Evolutionary conservation across 1,284 basidiomycete genomes (phyloP), one percentile per base, ranked within the genome.

Genomic region (Cutaneotrichosporon curvatum): DNA sequence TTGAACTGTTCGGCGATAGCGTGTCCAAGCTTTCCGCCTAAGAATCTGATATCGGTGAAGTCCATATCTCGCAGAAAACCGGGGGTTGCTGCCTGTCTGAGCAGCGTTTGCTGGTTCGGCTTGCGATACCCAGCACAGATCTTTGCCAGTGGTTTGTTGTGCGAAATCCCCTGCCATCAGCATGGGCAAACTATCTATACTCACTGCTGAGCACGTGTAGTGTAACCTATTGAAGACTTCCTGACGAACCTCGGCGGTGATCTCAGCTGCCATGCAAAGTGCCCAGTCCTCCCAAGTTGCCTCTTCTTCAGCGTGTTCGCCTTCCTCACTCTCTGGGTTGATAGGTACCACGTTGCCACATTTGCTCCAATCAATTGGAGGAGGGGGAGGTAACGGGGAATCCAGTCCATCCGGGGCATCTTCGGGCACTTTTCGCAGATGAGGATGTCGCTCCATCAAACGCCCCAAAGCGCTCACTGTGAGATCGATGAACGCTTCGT

Each of bases 61-160:
- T 80, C 76, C 71, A 94, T 77, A 8, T 87, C 84, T 21, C 74
- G 76, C 33, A 95, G 75, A 65, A 92, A 96, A 35, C 78, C 78
- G 1, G 87, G 82, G 38, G 90, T 88, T 0, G 86, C 87, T n/a
- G 76, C 71, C 56, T 84, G 83, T 23, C 90, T 79, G 44, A 95
- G 73, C 25, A 95, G 81, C 43, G 82, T 92, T 84, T 89, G 71
- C 35, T 78, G 82, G 55, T 88, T 85, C 0, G 85, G 87, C 63
- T 95, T 95, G 84, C 74, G 87, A 89, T 0, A 87, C 91, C 4
- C 88, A 88, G 43, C 82, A 81, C 14, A 95, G 77, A 90, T 87
- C 79, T 98, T 96, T 1, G 92, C 85, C 32, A 97, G 75, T 52
- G 91, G 87, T 68, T 96, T 98, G 70, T 96, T 98, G 56, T 85